Conservation (phyloP, 2,329 filamentous ascomycete genomes). For the Phaeophleospora eucalypticola region DNA sequence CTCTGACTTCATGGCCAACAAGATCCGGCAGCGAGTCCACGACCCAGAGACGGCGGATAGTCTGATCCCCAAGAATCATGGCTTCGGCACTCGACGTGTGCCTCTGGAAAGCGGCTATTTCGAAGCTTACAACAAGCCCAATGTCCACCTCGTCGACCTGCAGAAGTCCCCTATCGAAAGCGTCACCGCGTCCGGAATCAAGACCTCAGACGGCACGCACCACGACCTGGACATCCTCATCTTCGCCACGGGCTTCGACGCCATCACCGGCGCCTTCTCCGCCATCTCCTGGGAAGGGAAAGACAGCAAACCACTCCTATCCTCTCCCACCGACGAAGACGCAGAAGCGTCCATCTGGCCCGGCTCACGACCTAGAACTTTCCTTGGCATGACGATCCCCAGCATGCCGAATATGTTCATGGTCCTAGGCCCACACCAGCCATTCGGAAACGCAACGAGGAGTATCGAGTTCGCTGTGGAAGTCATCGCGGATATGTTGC, state of each 20-base stretch:
- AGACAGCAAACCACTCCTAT: slow-evolving; percentile 34
- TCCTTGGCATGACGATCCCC: slow-evolving; percentile 38
- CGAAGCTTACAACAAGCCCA: slow-evolving; percentile 26
- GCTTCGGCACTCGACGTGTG: slow-evolving; percentile 7
- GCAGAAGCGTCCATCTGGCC: slow-evolving; percentile 34
- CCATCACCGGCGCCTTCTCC: slow-evolving; percentile 13
- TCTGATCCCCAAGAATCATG: slow-evolving; percentile 50
- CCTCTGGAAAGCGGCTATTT: slow-evolving; percentile 49
- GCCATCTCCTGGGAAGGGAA: slow-evolving; percentile 26
- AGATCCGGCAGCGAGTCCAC: slow-evolving; percentile 33
- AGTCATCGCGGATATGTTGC: slow-evolving; percentile 24
- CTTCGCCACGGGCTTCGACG: slow-evolving; percentile 41
- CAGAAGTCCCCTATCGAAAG: slow-evolving; percentile 44
- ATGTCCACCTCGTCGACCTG: slow-evolving; percentile 26
- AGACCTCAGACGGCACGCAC: slow-evolving; percentile 18
- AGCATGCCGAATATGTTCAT: slow-evolving; percentile 46
- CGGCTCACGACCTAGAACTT: slow-evolving; percentile 30
- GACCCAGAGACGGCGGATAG: slow-evolving; percentile 54
- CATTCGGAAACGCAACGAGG: slow-evolving; percentile 38
- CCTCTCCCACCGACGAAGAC: slow-evolving; percentile 31
- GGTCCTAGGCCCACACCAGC: slow-evolving; percentile 39
- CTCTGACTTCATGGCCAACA: slow-evolving; percentile 42
- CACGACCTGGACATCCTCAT: slow-evolving; percentile 35
- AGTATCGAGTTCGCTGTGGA: slow-evolving; percentile 36
- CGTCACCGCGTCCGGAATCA: slow-evolving; percentile 28